phyloP scores from a whole-genome alignment of 1,284 basidiomycete species.

The Ustilago cynodontis region DNA sequence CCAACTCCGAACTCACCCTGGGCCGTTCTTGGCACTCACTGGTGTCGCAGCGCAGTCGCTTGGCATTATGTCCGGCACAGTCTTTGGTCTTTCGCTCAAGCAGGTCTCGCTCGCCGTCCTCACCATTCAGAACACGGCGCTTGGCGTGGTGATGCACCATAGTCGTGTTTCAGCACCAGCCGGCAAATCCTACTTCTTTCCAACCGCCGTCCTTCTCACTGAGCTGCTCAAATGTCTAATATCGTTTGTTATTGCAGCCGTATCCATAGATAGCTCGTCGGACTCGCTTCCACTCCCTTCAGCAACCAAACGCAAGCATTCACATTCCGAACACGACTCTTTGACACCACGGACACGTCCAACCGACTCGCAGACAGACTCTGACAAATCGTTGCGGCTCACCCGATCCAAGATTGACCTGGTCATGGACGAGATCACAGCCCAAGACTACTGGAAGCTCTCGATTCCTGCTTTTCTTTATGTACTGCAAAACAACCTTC shows the following conservation, averaged over 20 bases:
- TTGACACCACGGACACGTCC: slow-evolving; percentile 11
- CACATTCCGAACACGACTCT: slow-evolving; percentile 18
- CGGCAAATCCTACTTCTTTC: slow-evolving; percentile 84
- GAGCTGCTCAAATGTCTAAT: slow-evolving; percentile 91
- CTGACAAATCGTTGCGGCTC: not conserved
- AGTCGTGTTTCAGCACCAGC: slow-evolving; percentile 82
- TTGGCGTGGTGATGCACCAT: slow-evolving; percentile 66
- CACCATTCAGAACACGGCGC: slow-evolving; percentile 82
- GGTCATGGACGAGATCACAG: slow-evolving; percentile 71
- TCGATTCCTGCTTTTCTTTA: slow-evolving; percentile 96
- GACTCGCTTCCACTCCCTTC: slow-evolving; percentile 37
- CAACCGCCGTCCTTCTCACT: slow-evolving; percentile 89
- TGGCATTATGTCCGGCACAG: slow-evolving; percentile 26
- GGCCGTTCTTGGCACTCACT: slow-evolving; percentile 10
- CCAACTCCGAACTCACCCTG: not conserved
- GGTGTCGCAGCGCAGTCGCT: not conserved
- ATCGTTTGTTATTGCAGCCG: slow-evolving; percentile 79
- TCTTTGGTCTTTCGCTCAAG: slow-evolving; percentile 48
- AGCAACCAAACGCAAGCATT: slow-evolving; percentile 19
- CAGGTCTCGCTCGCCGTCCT: slow-evolving; percentile 82
- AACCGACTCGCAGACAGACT: not conserved
- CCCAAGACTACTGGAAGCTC: slow-evolving; percentile 92
- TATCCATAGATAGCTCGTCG: slow-evolving; percentile 21
- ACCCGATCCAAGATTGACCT: slow-evolving; percentile 22
- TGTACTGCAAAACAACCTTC: slow-evolving; percentile 87